These are phyloP conservation scores for Knoxia roxburghii DNA, from an alignment of 257 asterid species.

Conservation along the genomic window DNA sequence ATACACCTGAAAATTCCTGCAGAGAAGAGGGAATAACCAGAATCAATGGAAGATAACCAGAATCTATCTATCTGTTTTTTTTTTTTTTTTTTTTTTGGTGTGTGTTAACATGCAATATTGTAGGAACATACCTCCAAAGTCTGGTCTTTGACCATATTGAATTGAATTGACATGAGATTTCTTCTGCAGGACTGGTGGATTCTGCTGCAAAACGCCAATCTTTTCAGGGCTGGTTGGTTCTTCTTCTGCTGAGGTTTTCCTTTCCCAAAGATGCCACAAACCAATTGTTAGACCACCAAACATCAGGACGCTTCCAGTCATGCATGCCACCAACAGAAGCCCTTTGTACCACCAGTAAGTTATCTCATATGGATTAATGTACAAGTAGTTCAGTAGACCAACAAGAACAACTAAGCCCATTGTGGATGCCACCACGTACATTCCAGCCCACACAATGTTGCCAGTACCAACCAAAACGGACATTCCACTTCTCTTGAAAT, in stretches of 20 bases:
- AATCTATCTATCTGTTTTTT: background rate
- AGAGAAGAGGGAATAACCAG: slow-evolving; percentile 4
- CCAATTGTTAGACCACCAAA: slow-evolving; percentile 69
- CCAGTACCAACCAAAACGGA: slow-evolving; percentile 84
- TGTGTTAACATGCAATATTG: background rate
- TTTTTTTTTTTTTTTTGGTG: background rate
- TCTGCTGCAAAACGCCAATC: slow-evolving; percentile 13
- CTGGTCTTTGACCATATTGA: slow-evolving; percentile 65
- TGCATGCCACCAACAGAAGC: slow-evolving; percentile 50
- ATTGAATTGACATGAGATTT: slow-evolving; percentile 22
- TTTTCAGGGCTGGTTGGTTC: slow-evolving; percentile 13
- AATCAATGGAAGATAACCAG: background rate
- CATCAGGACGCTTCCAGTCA: slow-evolving; percentile 44
- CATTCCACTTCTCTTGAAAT: slow-evolving; percentile 42
- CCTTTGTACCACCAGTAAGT: slow-evolving; percentile 65
- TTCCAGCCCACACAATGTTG: slow-evolving; percentile 70
- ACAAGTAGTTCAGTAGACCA: slow-evolving; percentile 38
- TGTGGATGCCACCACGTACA: slow-evolving; percentile 48
- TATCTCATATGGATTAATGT: slow-evolving; percentile 51
- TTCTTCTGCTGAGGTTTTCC: slow-evolving; percentile 24
- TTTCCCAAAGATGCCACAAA: slow-evolving; percentile 71
- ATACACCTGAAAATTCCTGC: slow-evolving; percentile 51
- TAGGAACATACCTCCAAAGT: slow-evolving; percentile 50
- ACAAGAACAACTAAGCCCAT: slow-evolving; percentile 47
- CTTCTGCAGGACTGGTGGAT: slow-evolving; percentile 16